Base-by-base conservation (phyloP, 139 green algal species). In the Nannochloris sp. region DNA sequence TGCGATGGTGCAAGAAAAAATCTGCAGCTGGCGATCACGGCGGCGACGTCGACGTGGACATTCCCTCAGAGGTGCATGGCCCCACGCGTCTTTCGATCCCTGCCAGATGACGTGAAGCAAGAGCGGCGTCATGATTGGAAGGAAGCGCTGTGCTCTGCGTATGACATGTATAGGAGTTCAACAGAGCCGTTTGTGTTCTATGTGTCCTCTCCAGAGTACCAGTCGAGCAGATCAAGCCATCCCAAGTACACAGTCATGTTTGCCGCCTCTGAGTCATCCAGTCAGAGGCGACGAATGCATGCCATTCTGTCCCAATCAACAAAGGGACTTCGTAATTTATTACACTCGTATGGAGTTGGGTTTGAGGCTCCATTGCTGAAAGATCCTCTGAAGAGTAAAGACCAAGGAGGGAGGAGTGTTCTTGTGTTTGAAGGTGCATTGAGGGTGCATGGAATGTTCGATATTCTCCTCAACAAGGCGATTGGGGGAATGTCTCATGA, bases 361-460 rank as follows among this genome's bases (percentile, higher is more conserved):
- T 86, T 83, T 71, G 69, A 28, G 13, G 66, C 77, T 61, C 82
- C 82, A 11, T 66, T 85, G 45, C 58, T 76, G 53, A 85, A 61
- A 66, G 68, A 68, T 80, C 46, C n/a, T 59, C 69, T 46, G 84
- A 72, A 16, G 11, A 17, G 11, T 25, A 23, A 45, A 23, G 56
- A 61, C 8, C 56, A 61, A 31, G 50, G 50, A 40, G 23, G 6
- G 12, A 59, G 30, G 26, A 46, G 29, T 13, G 36, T 89, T 73
- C 71, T 87, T 59, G 59, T 71, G 26, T 76, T 87, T 61, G 55
- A 80, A 3, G 78, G 78, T 0, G 45, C 61, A 2, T 6, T 64
- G 3, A 62, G 72, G 3, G 82, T 86, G 40, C 78, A 85, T 37
- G 76, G 71, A 14, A 68, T 89, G 11, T 84, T 82, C 48, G 76